Evolutionary conservation across 2,329 filamentous ascomycete genomes (phyloP), one percentile per base, ranked within the genome.

Genomic region (Talaromyces piceae): DNA sequence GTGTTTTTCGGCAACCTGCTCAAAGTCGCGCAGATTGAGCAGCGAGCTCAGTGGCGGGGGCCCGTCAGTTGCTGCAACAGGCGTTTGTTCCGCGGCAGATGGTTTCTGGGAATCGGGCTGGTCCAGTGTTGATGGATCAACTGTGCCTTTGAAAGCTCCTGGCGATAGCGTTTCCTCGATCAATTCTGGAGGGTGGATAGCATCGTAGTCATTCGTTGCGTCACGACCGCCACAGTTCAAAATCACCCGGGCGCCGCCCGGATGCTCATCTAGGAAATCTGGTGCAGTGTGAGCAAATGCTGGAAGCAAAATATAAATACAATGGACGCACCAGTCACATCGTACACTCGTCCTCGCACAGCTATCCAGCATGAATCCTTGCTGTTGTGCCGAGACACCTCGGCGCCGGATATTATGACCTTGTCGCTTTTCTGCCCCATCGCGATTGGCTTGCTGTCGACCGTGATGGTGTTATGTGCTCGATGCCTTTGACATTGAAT

Each of bases 341-440:
- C 75, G 57, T 78, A 77, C 4, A 78, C 76, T 43, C 74, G 75
- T 2, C 70, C 72, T 51, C 77, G 72, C 3, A 79, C 68, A 0
- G 73, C 72, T 8, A 80, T 66, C 77, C 76, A 79, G 55, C 75
- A 77, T 45, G 78, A 76, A 8, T 73, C 62, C 48, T 70, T 67
- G 12, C 56, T 69, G 28, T 71, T 69, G 53, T 79, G 77, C 52
- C 70, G 74, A 58, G 73, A 71, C 23, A 80, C 71, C 54, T 79
- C 75, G 25, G 74, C 64, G 4, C 47, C 51, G 5, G 46, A 37
- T 41, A 53, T 28, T 9, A 20, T 23, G 4, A 37, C 45, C 1
- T 18, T 2, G 12, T 49, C 23, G 12, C 23, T 46, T 37, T 51
- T 13, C 9, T 47, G 6, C 4, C 25, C 28, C 49, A 51, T 51